Base-by-base conservation (phyloP, 208 protist genomes). In the Crithidia brevicula region DNA sequence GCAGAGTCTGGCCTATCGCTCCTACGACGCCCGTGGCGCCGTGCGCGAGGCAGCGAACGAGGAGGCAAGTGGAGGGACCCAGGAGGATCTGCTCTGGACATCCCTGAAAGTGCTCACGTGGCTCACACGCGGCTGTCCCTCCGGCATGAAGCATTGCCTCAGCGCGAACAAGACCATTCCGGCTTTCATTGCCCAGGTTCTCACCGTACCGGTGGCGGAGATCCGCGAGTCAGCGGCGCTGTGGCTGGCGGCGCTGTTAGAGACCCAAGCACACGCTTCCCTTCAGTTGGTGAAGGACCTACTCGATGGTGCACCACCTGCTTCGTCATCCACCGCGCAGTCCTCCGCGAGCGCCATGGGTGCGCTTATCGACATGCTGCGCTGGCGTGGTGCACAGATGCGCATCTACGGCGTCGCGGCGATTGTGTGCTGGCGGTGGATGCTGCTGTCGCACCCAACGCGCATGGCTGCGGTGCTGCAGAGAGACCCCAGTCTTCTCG, bases 381-480 rank as follows among this genome's bases (percentile, higher is more conserved):
- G 52, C 22, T 78, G 72, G 54, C 62, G 76, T 20, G 60, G 67
- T 18, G 34, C 42, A 40, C 67, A 61, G 59, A 79, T 77, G 67
- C 42, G 50, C 49, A 28, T 50, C 4, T 82, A 81, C 50, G 56
- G 79, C 23, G 51, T 74, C 18, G 36, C 77, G 3, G 82, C 79
- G 3, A 77, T 84, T 6, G 31, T 85, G 43, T 81, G 65, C 43
- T 86, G 78, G 79, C 75, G 85, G 16, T 88, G 79, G 85, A 65
- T 91, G 49, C 49, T 82, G n/a, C 54, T 88, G 43, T 79, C 63
- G 7, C 50, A 68, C 20, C 74, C 82, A 8, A 46, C 50, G 3
- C 60, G 43, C 16, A 59, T 68, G 10, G 76, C 70, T 0, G 67
- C 65, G 13, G 31, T 64, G 58, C 27, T 79, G 16, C 51, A 52